Percentiles rank a stretch among this genome's conserved stretches.
phyloP scores from a whole-genome alignment of 2,329 filamentous ascomycete species.

The Gyromitra esculenta region DNA sequence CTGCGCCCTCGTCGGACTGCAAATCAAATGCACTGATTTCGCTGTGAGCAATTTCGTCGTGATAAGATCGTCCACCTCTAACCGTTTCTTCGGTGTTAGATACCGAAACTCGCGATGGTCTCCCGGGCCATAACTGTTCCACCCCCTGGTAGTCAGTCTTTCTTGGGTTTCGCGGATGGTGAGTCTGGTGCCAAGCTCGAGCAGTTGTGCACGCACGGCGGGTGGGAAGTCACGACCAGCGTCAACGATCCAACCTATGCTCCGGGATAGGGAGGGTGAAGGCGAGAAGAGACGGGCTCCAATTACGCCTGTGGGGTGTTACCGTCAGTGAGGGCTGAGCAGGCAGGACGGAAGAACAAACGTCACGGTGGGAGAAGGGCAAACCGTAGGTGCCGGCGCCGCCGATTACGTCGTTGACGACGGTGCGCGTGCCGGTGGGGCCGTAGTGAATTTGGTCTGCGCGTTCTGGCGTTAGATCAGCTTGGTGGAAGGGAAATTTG shows the following conservation, averaged over 20 bases:
- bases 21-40: conserved; percentile 56
- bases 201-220: conserved; percentile 71
- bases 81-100: conserved; percentile 81
- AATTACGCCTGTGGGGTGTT: conserved; percentile 67
- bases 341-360: conserved; percentile 27
- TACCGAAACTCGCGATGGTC: conserved; percentile 84
- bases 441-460: conserved; percentile 91
- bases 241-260: conserved; percentile 91
- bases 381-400: conserved; percentile 79
- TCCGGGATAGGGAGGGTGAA: conserved; percentile 66
- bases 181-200: conserved; percentile 79
- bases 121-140: conserved; percentile 85
- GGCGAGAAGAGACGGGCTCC: conserved; percentile 90
- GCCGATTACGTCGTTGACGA: conserved; percentile 80
- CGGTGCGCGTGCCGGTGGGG: conserved; percentile 68
- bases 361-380: conserved; percentile 25
- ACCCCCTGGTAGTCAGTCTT: conserved; percentile 76
- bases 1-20: conserved; percentile 52
- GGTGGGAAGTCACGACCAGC: conserved; percentile 85
- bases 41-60: conserved; percentile 53
- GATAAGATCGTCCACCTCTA: conserved; percentile 77
- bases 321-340: conserved; percentile 10
- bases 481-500: conserved; percentile 4
- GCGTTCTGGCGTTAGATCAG: conserved; percentile 33
- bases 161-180: conserved; percentile 72